Percentiles rank a stretch among this genome's conserved stretches.
Conservation (phyloP, 2,329 filamentous ascomycete species). For the Fusarium guadeloupense region DNA sequence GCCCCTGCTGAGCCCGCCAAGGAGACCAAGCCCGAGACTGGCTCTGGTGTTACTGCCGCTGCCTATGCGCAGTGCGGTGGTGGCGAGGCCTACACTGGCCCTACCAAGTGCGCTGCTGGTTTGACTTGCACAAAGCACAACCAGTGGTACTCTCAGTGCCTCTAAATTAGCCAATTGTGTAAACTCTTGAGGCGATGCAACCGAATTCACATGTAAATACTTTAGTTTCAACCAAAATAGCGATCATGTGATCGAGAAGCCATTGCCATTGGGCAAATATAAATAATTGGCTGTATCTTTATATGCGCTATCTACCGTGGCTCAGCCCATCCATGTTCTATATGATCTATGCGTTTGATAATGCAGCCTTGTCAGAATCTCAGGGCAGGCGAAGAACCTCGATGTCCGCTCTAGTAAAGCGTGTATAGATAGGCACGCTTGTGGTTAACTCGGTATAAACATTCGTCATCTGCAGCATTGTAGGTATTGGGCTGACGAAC, state of each 20-base stretch:
- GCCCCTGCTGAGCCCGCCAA: not conserved
- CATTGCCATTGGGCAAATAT: no score
- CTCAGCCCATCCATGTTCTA: no score
- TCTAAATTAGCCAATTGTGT: not conserved
- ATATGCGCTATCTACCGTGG: no score
- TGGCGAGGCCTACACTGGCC: slow-evolving; percentile 29
- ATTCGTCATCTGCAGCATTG: no score
- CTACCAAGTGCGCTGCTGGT: slow-evolving; percentile 36
- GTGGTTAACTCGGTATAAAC: no score
- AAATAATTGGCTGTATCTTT: no score
- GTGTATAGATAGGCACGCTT: no score
- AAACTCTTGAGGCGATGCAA: not conserved
- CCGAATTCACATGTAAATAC: slow-evolving; percentile 8
- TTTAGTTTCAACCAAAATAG: not conserved
- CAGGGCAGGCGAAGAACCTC: no score
- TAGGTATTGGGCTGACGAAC: no score
- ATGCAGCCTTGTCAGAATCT: no score
- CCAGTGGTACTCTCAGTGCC: slow-evolving; percentile 44
- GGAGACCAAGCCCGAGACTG: not conserved
- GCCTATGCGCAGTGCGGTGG: slow-evolving; percentile 41
- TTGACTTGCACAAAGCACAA: slow-evolving; percentile 36
- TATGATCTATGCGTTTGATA: no score
- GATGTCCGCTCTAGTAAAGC: no score
- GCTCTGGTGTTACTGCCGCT: not conserved
- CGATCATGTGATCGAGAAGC: not conserved